phyloP scores from a whole-genome alignment of 1,139 yeast species.

The Eremothecium coryli region DNA sequence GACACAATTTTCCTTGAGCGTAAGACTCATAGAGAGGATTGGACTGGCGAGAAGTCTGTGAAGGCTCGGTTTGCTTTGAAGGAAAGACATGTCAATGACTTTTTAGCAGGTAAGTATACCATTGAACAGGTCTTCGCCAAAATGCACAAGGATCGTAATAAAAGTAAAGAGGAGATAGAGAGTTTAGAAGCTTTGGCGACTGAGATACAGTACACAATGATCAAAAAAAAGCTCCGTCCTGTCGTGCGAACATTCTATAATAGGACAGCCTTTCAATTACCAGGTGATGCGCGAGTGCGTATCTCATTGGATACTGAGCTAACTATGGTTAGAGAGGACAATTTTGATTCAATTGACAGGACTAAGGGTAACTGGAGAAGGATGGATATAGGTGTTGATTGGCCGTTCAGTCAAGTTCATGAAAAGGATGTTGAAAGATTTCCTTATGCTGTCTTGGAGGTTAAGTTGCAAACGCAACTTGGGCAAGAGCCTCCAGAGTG shows the following conservation, averaged over 20 bases:
- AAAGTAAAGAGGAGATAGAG: slow-evolving; percentile 77
- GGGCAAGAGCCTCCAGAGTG: slow-evolving; percentile 98
- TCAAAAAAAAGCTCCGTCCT: slow-evolving; percentile 80
- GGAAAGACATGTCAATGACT: slow-evolving; percentile 82
- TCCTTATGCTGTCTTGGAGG: slow-evolving; percentile 96
- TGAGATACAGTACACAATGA: slow-evolving; percentile 82
- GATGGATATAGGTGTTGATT: slow-evolving; percentile 95
- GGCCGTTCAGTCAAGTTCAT: slow-evolving; percentile 80
- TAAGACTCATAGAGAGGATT: slow-evolving; percentile 96
- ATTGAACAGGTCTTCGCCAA: slow-evolving; percentile 87
- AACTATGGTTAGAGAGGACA: slow-evolving; percentile 92
- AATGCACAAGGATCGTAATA: slow-evolving; percentile 86
- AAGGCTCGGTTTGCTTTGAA: slow-evolving; percentile 91
- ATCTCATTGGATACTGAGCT: slow-evolving; percentile 94
- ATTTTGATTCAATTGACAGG: slow-evolving; percentile 86
- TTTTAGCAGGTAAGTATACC: slow-evolving; percentile 72
- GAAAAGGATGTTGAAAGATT: slow-evolving; percentile 82
- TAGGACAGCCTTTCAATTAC: slow-evolving; percentile 96
- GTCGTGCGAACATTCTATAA: slow-evolving; percentile 93
- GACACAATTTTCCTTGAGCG: slow-evolving; percentile 93
- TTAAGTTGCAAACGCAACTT: slow-evolving; percentile 89
- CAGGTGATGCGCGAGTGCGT: slow-evolving; percentile 98
- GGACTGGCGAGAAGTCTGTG: slow-evolving; percentile 99
- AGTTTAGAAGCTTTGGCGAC: slow-evolving; percentile 83
- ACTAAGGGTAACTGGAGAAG: slow-evolving; percentile 95